Base-by-base conservation (phyloP, 225 moss, liverwort and hornwort species). In the Pleurozium schreberi region DNA sequence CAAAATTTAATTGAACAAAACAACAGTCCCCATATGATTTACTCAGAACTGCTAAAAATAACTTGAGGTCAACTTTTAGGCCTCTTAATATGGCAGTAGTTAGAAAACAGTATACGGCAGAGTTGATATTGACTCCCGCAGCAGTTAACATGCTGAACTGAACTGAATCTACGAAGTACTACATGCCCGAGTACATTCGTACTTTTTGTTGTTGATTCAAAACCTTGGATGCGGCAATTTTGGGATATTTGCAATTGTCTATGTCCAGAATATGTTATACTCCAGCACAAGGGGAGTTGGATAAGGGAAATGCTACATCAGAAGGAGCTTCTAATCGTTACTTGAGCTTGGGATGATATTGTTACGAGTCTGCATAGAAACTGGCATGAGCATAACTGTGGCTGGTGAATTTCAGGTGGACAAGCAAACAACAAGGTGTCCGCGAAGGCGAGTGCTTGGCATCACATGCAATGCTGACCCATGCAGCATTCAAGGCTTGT, bases 401-500 rank as follows among this genome's bases (percentile, higher is more conserved):
- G 12, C 78, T 84, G 67, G 30, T 59, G 42, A 81, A 64, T 81
- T 50, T 65, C 88, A 97, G 96, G 96, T 96, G 87, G 95, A 95
- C 84, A 96, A 97, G 90, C 97, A 97, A 83, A 90, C 96, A 77
- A 97, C 95, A 83, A 95, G 95, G 58, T 97, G 97, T 86, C 95
- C 94, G 59, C 90, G 73, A 80, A 85, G 97, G 79, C 92, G 95
- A 79, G 97, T 97, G 68, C 89, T 97, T 62, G 96, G 97, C 80
- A 97, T 97, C 82, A 96, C 96, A 69, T 97, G 97, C 91, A 86
- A 66, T 70, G 97, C 97, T 81, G 92, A 93, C 74, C 91, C 93
- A 43, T 61, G 73, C 71, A 92, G 91, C 75, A 91, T 97, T 83
- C 94, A 87, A 86, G 95, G 94, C 65, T 93, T 97, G 81, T 91